These are phyloP conservation scores for Hebeloma cylindrosporum DNA, from an alignment of 768 basidiomycete genomes.

Conservation along the genomic window DNA sequence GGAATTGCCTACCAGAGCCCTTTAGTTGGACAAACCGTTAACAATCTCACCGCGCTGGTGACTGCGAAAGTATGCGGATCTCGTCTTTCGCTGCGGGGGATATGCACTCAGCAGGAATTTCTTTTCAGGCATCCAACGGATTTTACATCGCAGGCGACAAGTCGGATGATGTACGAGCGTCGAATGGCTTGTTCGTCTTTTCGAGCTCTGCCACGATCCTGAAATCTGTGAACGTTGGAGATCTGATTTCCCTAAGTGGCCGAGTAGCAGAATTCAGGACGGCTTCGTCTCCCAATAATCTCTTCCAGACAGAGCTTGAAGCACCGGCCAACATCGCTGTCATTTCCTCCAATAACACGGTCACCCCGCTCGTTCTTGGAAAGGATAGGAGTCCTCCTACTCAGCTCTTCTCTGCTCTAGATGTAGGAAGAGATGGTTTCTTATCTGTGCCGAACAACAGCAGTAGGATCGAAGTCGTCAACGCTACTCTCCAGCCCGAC, in stretches of 20 bases:
- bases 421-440: constrained; percentile 53
- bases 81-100: not conserved
- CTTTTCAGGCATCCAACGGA: constrained; percentile 40
- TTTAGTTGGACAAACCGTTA: constrained; percentile 42
- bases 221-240: constrained; percentile 44
- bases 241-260: constrained; percentile 45
- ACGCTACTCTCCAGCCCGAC: constrained; percentile 49
- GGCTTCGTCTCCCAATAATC: constrained; percentile 40
- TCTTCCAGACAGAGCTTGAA: constrained; percentile 49
- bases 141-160: constrained; percentile 50
- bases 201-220: constrained; percentile 39
- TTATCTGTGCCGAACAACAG: constrained; percentile 56
- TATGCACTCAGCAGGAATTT: not conserved
- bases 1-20: constrained; percentile 49
- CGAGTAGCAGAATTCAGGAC: constrained; percentile 53
- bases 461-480: constrained; percentile 42
- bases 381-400: constrained; percentile 54
- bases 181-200: constrained; percentile 53
- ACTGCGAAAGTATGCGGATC: constrained; percentile 47
- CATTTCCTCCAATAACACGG: constrained; percentile 44
- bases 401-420: constrained; percentile 46
- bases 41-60: constrained; percentile 49
- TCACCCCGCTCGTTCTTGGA: constrained; percentile 52
- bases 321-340: constrained; percentile 44
- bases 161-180: constrained; percentile 44